These are phyloP conservation scores for Chamaenerion angustifolium DNA, from an alignment of 345 rosid genomes.

Conservation along the genomic window DNA sequence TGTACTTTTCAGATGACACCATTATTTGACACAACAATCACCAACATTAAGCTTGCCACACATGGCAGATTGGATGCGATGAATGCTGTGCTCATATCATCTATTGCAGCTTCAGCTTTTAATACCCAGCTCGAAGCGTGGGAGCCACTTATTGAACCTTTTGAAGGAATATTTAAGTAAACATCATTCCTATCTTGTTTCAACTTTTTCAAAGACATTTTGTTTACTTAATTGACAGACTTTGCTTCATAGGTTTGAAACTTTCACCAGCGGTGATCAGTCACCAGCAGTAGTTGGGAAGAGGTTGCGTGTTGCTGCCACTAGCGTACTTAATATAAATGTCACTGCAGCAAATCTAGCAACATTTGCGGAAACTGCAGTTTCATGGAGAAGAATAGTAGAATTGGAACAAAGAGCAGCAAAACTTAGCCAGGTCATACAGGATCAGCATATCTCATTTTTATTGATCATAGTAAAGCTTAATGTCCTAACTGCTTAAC, in stretches of 20 bases:
- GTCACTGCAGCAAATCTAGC: slow-evolving; percentile 82
- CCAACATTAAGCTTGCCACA: slow-evolving; percentile 89
- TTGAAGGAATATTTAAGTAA: slow-evolving; percentile 99
- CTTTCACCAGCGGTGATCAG: slow-evolving; percentile 53
- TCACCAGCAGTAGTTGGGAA: slow-evolving; percentile 56
- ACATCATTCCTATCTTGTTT: slow-evolving; percentile 12
- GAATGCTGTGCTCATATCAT: slow-evolving; percentile 87
- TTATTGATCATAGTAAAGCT: neutral
- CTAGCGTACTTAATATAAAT: slow-evolving; percentile 73
- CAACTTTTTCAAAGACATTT: neutral
- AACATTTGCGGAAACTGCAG: slow-evolving; percentile 51
- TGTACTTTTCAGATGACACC: slow-evolving; percentile 67
- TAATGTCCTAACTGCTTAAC: slow-evolving; percentile 11
- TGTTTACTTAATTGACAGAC: slow-evolving; percentile 1
- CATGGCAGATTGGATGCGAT: slow-evolving; percentile 88
- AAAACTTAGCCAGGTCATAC: slow-evolving; percentile 52
- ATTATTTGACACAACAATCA: slow-evolving; percentile 67
- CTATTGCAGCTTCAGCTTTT: slow-evolving; percentile 90
- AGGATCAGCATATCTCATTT: slow-evolving; percentile 1
- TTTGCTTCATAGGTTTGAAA: slow-evolving; percentile 61
- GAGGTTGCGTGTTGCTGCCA: slow-evolving; percentile 71
- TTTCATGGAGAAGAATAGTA: slow-evolving; percentile 86
- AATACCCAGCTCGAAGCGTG: slow-evolving; percentile 90
- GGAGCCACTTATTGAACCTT: slow-evolving; percentile 98
- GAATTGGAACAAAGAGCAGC: slow-evolving; percentile 81